Percentiles rank a stretch among this genome's conserved stretches.
These are phyloP conservation scores for Kluyveromyces wickerhamii DNA, from an alignment of 805 yeast genomes.

Conservation along the genomic window DNA sequence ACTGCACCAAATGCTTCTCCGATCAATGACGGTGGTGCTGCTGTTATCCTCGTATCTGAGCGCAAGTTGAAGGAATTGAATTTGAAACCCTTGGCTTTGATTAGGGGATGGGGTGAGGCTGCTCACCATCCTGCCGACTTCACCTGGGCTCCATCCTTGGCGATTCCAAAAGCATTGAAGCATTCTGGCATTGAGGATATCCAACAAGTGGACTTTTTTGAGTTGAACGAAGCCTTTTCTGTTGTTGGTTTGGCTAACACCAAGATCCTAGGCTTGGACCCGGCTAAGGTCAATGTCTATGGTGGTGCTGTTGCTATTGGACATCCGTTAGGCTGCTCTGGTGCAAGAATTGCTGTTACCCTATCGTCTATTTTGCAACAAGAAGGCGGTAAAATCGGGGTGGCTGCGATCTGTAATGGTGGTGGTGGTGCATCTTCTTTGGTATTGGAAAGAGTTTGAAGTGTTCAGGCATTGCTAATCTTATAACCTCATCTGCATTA, in stretches of 20 bases:
- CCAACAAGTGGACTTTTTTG: constrained; percentile 78
- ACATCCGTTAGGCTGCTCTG: constrained; percentile 94
- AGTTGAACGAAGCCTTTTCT: constrained; percentile 96
- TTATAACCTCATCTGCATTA: too few species aligned
- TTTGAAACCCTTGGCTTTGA: constrained; percentile 81
- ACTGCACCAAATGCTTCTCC: constrained; percentile 97
- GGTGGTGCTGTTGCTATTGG: constrained; percentile 98
- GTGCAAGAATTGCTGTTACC: constrained; percentile 89
- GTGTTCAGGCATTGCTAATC: not conserved
- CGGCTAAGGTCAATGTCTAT: constrained; percentile 69
- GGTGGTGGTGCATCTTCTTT: constrained; percentile 98
- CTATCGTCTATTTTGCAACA: constrained; percentile 70
- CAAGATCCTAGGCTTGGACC: constrained; percentile 55
- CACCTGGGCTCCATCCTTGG: constrained; percentile 92
- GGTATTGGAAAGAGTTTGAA: constrained; percentile 63
- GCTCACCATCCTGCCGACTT: constrained; percentile 92
- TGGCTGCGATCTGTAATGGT: constrained; percentile 97
- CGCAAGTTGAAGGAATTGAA: constrained; percentile 77
- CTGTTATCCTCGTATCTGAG: constrained; percentile 80
- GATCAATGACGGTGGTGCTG: constrained; percentile 97
- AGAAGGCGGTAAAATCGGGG: constrained; percentile 84
- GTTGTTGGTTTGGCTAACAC: constrained; percentile 92
- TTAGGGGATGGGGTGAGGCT: constrained; percentile 96
- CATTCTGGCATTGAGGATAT: constrained; percentile 58
- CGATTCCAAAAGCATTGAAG: constrained; percentile 92